Conservation (phyloP, 768 basidiomycete species). For the Mycena filopes region DNA sequence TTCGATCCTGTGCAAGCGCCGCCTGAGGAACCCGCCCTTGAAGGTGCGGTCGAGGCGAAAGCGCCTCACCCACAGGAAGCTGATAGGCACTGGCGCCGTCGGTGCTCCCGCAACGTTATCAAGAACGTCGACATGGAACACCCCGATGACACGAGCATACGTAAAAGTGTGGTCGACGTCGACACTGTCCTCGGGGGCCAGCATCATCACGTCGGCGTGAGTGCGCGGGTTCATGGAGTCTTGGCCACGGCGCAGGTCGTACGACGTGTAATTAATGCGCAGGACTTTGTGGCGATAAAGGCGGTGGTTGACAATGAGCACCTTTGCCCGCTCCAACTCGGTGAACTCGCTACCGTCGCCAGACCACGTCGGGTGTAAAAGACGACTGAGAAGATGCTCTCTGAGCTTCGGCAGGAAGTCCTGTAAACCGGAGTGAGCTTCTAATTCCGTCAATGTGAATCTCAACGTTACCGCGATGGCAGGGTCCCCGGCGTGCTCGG, state of each 20-base stretch:
- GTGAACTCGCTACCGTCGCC: conserved; percentile 41
- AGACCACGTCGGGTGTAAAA: conserved; percentile 35
- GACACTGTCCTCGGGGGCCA: conserved; percentile 30
- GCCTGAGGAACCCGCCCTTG: conserved; percentile 38
- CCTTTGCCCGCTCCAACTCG: conserved; percentile 20
- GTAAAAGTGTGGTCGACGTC: conserved; percentile 39
- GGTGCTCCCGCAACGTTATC: conserved; percentile 24
- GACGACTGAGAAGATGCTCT: conserved; percentile 41
- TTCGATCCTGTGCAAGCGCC: conserved; percentile 48
- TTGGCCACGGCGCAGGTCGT: conserved; percentile 51
- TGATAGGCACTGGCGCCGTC: conserved; percentile 36
- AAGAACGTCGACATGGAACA: conserved; percentile 43
- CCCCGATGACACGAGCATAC: conserved; percentile 44
- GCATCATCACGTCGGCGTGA: conserved; percentile 46
- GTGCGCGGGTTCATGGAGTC: conserved; percentile 50
- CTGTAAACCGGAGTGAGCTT: conserved; percentile 23
- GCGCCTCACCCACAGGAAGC: conserved; percentile 57
- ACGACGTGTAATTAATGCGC: conserved; percentile 34
- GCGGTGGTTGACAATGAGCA: conserved; percentile 30
- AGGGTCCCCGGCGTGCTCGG: conserved; percentile 35
- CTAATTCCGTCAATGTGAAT: no score
- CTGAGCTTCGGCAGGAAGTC: conserved; percentile 43
- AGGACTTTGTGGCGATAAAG: conserved; percentile 44
- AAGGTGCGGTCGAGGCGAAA: conserved; percentile 41
- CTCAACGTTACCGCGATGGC: conserved; percentile 28